These are phyloP conservation scores for Cystofilobasidium capitatum DNA, from an alignment of 768 basidiomycete genomes.

Conservation along the genomic window DNA sequence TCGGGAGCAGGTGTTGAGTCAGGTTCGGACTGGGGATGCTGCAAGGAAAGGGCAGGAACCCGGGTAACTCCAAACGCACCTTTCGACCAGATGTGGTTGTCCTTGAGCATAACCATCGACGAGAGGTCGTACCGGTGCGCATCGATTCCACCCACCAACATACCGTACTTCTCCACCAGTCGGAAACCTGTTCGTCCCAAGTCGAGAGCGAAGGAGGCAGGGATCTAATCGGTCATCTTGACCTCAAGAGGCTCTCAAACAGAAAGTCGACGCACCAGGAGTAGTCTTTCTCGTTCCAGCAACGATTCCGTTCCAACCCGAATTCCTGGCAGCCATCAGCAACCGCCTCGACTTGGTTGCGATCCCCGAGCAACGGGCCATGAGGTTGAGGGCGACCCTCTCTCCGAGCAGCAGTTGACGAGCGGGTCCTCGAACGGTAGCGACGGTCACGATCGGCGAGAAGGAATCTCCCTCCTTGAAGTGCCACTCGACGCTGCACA, in stretches of 20 bases:
- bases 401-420: conserved; percentile 82
- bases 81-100: conserved; percentile 97
- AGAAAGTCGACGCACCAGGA: conserved; percentile 48
- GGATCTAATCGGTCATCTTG: neutral
- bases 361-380: conserved; percentile 92
- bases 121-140: conserved; percentile 92
- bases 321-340: conserved; percentile 63
- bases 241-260: neutral
- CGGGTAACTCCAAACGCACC: conserved; percentile 45
- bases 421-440: conserved; percentile 82
- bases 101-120: conserved; percentile 99
- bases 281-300: conserved; percentile 97
- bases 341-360: conserved; percentile 80
- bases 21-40: neutral
- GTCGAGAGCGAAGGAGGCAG: conserved; percentile 10
- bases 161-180: conserved; percentile 94
- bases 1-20: neutral
- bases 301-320: conserved; percentile 75
- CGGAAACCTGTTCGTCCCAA: conserved; percentile 68
- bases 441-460: conserved; percentile 61
- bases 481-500: conserved; percentile 81
- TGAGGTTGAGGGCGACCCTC: conserved; percentile 79
- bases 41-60: conserved; percentile 5
- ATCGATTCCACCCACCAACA: conserved; percentile 95
- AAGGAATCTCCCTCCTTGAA: conserved; percentile 72